A percentile compares a stretch with the other conserved stretches of the same genome.
Evolutionary conservation across 352 stramenopile species (phyloP).

Genomic region (Thalassiosira oceanica): DNA sequence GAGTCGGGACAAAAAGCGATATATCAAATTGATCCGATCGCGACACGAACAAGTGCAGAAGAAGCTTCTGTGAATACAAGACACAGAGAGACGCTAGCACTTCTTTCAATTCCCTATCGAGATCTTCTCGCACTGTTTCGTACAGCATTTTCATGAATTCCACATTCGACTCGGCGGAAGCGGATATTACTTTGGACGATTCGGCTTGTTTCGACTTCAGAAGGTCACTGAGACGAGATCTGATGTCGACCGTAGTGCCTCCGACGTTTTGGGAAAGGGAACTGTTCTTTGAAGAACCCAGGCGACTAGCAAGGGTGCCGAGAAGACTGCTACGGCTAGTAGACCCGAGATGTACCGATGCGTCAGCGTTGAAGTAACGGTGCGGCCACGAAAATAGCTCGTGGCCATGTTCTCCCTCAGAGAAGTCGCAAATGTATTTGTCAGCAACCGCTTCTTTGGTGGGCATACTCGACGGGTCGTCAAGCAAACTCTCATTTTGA

Average conservation of each 20-base stretch:
- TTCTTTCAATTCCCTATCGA: constrained; percentile 48
- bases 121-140: constrained; percentile 21
- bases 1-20: constrained; percentile 35
- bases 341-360: constrained; percentile 76
- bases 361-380: constrained; percentile 81
- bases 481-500: constrained; percentile 63
- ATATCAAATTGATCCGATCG: constrained; percentile 62
- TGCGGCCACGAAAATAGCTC: constrained; percentile 83
- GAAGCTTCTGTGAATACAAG: constrained; percentile 70
- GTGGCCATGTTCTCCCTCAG: constrained; percentile 79
- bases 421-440: constrained; percentile 80
- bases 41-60: constrained; percentile 70
- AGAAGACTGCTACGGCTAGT: constrained; percentile 37
- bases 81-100: constrained; percentile 51
- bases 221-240: constrained; percentile 41
- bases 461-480: not conserved
- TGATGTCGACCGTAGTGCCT: constrained; percentile 32
- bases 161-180: constrained; percentile 29
- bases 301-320: constrained; percentile 2
- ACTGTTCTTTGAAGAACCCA: constrained; percentile 35
- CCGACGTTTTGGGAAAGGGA: constrained; percentile 18
- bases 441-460: constrained; percentile 33
- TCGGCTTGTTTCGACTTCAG: constrained; percentile 20
- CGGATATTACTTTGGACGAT: constrained; percentile 19
- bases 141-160: constrained; percentile 30